Conservation (phyloP, 2,329 filamentous ascomycete species). For the Chalaropsis ovoidea region DNA sequence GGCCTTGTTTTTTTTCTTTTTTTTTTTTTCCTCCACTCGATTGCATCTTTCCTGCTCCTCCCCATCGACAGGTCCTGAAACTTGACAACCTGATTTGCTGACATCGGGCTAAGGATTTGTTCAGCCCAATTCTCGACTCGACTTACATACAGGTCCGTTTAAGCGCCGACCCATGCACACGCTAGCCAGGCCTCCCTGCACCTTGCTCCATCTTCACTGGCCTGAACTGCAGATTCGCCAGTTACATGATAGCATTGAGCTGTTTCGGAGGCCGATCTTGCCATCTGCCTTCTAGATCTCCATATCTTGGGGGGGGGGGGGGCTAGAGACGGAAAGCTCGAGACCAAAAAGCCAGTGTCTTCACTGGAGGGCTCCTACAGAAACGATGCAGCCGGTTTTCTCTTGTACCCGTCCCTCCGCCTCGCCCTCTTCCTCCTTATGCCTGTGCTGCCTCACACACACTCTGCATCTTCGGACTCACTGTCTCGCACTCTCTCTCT, state of each 20-base stretch:
- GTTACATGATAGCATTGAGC: background rate
- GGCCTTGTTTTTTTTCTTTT: background rate
- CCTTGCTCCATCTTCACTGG: background rate
- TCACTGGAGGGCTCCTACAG: background rate
- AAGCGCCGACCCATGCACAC: constrained; percentile 5
- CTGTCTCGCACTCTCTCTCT: background rate
- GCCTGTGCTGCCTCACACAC: background rate
- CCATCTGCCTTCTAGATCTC: background rate
- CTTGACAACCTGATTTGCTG: background rate
- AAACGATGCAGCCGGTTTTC: background rate
- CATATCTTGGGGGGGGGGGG: background rate
- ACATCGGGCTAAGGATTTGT: background rate
- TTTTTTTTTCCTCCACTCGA: background rate
- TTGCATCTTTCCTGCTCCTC: background rate
- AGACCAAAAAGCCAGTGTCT: background rate
- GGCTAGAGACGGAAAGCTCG: too few relatives aligned
- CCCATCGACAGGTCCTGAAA: background rate
- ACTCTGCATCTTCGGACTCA: background rate
- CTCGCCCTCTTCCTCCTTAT: background rate
- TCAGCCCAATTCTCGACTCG: background rate
- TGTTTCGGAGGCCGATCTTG: background rate
- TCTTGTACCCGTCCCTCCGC: background rate
- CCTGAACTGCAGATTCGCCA: background rate
- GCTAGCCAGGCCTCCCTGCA: background rate
- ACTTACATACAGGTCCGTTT: background rate